phyloP scores from a whole-genome alignment of 768 basidiomycete genomes.

The Sarcomyxa edulis region DNA sequence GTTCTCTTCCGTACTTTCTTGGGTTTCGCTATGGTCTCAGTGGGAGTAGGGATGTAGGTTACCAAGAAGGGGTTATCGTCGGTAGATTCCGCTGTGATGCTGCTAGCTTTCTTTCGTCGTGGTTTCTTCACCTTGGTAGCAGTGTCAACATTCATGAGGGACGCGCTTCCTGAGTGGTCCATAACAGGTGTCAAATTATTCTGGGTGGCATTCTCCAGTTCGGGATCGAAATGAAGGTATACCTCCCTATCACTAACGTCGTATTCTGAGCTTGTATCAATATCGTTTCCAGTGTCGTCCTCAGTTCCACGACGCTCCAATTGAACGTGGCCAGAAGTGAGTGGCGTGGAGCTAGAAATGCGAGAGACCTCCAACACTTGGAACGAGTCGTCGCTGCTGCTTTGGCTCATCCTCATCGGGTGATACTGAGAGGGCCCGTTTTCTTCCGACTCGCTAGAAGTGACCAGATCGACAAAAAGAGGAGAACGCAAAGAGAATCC shows the following conservation, averaged over 20 bases:
- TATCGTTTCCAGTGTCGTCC: conserved; percentile 1
- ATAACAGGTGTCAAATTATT: no score
- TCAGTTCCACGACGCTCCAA: background rate
- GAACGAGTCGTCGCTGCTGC: conserved; percentile 6
- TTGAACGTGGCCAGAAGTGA: background rate
- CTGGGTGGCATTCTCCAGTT: conserved; percentile 6
- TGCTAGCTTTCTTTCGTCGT: conserved; percentile 6
- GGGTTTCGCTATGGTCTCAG: conserved; percentile 3
- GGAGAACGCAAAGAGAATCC: conserved; percentile 1
- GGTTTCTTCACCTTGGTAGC: conserved; percentile 1
- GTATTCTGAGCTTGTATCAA: conserved; percentile 8
- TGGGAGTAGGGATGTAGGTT: background rate
- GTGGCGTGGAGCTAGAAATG: background rate
- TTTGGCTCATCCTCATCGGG: conserved; percentile 8
- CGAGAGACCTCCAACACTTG: background rate
- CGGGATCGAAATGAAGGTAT: conserved; percentile 29
- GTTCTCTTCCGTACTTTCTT: no score
- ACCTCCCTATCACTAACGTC: conserved; percentile 21
- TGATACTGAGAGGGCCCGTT: conserved; percentile 20
- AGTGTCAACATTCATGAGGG: background rate
- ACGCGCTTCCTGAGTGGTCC: no score
- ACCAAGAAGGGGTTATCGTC: background rate
- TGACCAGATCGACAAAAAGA: conserved; percentile 4
- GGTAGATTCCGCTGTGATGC: background rate
- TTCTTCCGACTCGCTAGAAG: conserved; percentile 24